These are phyloP conservation scores for Fusarium camptoceras DNA, from an alignment of 2,329 filamentous ascomycete species.

Conservation along the genomic window DNA sequence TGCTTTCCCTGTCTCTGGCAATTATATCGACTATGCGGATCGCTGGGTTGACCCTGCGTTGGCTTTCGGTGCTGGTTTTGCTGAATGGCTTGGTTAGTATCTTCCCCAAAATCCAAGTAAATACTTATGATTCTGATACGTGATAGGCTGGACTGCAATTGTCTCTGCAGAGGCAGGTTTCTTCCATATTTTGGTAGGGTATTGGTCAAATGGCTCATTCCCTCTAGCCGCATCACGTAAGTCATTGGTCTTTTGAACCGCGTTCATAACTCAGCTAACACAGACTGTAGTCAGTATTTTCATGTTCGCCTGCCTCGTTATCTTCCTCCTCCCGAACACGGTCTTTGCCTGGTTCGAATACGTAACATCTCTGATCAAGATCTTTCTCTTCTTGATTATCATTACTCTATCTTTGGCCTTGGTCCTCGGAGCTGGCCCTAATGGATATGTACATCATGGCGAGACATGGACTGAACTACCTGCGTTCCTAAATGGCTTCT, in stretches of 20 bases:
- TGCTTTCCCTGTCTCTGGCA: slow-evolving; percentile 33
- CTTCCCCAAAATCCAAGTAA: not conserved
- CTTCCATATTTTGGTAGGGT: slow-evolving; percentile 27
- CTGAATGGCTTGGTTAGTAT: slow-evolving; percentile 37
- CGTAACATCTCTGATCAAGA: slow-evolving; percentile 31
- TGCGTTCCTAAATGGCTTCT: slow-evolving; percentile 32
- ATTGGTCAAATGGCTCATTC: slow-evolving; percentile 23
- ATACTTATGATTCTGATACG: not conserved
- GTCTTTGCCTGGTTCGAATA: slow-evolving; percentile 36
- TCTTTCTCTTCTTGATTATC: slow-evolving; percentile 31
- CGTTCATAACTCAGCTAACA: not conserved
- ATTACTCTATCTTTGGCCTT: slow-evolving; percentile 27
- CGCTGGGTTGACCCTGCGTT: slow-evolving; percentile 34
- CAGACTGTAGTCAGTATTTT: slow-evolving; percentile 11
- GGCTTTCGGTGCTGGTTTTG: slow-evolving; percentile 39
- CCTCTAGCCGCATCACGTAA: slow-evolving; percentile 24
- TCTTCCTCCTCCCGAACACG: slow-evolving; percentile 33
- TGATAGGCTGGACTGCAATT: slow-evolving; percentile 33
- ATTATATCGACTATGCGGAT: slow-evolving; percentile 37
- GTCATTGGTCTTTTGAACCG: not conserved
- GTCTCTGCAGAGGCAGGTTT: slow-evolving; percentile 35
- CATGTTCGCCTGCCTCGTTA: slow-evolving; percentile 25
- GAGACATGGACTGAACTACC: slow-evolving; percentile 26
- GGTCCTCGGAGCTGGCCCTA: slow-evolving; percentile 24
- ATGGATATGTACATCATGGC: slow-evolving; percentile 24